Base-by-base conservation (phyloP, 129 eudicot species). In the Dittrichia graveolens region DNA sequence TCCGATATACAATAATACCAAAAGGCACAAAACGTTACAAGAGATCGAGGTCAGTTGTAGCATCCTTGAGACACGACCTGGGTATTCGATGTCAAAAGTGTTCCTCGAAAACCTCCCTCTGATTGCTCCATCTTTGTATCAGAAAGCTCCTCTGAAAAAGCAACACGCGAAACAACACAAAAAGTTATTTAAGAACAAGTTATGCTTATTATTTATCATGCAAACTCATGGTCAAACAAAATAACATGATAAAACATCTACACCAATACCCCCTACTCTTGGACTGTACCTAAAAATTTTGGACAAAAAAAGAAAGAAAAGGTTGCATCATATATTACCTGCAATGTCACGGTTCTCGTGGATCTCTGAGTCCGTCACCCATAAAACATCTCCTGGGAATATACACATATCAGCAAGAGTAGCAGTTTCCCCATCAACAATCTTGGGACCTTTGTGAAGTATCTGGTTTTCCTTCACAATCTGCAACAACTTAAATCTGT, bases 291-390 rank as follows among this genome's bases (percentile, higher is more conserved):
- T 61, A 35, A 10, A 11, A 8, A 56, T 8, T 24, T 3, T 3
- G 38, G 14, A 3, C 12, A 2, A 4, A 19, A 56, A 24, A 56
- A 56, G 39, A 24, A 19, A 56, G 9, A 56, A 56, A 31, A 10
- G 1, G 7, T 24, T 8, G 40, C 40, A 66, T 35, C 4, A 58
- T 41, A 31, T 63, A 75, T 71, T 80, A 95, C 99, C 99, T 79
- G 99, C 97, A 84, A 95, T 95, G 71, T 95, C 99, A 48, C 99
- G 99, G 61, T 84, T 84, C 81, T 95, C 99, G 74, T 95, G 97
- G 77, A 95, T 80, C 84, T 90, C 88, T 37, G 99, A 83, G 78
- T 95, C 99, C 24, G 83, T 88, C 56, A 95, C 97, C 99, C 99
- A 95, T 43, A 95, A 65, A 43, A 86, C 57, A 62, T 95, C 99